phyloP scores from a whole-genome alignment of 179 eudicot genomes.

The Patellifolia procumbens region DNA sequence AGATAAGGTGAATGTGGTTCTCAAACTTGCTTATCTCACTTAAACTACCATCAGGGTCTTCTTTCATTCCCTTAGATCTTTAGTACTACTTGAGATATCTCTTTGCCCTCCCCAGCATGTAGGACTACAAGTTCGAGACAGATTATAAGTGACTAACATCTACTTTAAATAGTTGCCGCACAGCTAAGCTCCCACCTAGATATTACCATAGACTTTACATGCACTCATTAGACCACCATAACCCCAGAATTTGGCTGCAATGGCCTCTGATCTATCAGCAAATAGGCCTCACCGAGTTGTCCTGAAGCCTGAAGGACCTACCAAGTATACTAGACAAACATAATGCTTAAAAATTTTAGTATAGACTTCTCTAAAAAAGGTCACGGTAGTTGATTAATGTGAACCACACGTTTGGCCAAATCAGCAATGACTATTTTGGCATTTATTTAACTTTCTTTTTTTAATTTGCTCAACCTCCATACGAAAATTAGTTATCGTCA shows the following conservation, averaged over 20 bases:
- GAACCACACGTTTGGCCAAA: too few species aligned
- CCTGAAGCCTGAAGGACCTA: conserved; percentile 59
- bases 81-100: too few species aligned
- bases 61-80: conserved; percentile 32
- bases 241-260: conserved; percentile 29
- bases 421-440: too few species aligned
- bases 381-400: too few species aligned
- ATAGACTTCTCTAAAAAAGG: too few species aligned
- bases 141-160: conserved; percentile 35
- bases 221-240: conserved; percentile 48
- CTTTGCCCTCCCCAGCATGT: conserved; percentile 31
- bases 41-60: conserved; percentile 46
- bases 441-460: too few species aligned
- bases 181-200: conserved; percentile 33
- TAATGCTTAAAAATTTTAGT: too few species aligned
- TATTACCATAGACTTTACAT: conserved; percentile 40
- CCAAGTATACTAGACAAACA: conserved; percentile 50
- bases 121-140: conserved; percentile 35
- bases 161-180: conserved; percentile 28
- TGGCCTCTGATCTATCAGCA: conserved; percentile 39
- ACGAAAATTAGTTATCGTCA: too few species aligned
- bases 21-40: conserved; percentile 28
- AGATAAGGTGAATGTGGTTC: neutral
- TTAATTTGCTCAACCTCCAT: too few species aligned
- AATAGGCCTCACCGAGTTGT: conserved; percentile 38